A percentile compares a stretch with the other conserved stretches of the same genome.
These are phyloP conservation scores for Phialocephala subalpina DNA, from an alignment of 2,329 filamentous ascomycete genomes.

Conservation along the genomic window DNA sequence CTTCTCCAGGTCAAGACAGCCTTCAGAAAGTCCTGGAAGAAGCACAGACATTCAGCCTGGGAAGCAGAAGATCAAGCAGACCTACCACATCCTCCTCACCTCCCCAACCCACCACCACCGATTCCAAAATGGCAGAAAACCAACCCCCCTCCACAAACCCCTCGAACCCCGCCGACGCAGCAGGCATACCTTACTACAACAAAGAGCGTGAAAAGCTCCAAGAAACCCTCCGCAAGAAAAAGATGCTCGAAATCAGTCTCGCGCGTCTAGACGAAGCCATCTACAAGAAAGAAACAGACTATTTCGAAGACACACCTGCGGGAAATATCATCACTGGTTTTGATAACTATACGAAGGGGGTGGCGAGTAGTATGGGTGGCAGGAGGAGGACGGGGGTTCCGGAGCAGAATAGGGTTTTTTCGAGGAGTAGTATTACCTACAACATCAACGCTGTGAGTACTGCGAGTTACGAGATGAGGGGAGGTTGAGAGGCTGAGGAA, in stretches of 20 bases:
- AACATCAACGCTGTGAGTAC: conserved; percentile 53
- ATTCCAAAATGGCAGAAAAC: conserved; percentile 58
- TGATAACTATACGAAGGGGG: conserved; percentile 96
- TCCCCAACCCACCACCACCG: not conserved
- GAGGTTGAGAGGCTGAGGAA: not conserved
- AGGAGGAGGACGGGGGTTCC: conserved; percentile 69
- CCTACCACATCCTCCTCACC: not conserved
- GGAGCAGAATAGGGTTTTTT: conserved; percentile 78
- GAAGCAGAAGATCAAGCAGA: not conserved
- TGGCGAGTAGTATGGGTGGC: conserved; percentile 63
- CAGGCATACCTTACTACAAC: conserved; percentile 73
- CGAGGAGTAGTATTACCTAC: conserved; percentile 62
- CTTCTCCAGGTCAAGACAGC: too few species aligned
- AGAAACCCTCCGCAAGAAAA: conserved; percentile 71
- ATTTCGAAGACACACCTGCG: conserved; percentile 86
- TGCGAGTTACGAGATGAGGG: not conserved
- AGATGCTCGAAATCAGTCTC: conserved; percentile 48
- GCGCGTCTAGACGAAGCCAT: conserved; percentile 77
- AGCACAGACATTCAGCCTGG: too few species aligned
- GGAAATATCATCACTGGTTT: conserved; percentile 99
- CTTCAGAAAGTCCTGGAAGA: too few species aligned
- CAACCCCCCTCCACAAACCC: conserved; percentile 44
- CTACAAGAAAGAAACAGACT: conserved; percentile 81
- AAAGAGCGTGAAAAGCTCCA: conserved; percentile 73
- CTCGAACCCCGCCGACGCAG: conserved; percentile 50